phyloP scores from a whole-genome alignment of 495 filamentous ascomycete species.

The Oleoguttula mirabilis region DNA sequence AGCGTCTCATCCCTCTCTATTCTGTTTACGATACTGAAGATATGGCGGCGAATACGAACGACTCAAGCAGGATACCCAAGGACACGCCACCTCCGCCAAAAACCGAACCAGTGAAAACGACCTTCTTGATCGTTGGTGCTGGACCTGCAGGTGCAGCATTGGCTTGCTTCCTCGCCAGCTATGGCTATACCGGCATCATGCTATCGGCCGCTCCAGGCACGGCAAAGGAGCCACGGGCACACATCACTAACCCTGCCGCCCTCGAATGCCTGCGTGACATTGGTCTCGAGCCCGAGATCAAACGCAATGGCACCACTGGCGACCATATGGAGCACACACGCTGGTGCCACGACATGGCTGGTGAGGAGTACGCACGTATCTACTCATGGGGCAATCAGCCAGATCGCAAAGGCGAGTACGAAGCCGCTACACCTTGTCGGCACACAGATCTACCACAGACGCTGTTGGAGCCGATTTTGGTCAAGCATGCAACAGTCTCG shows the following conservation, averaged over 20 bases:
- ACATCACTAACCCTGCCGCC: conserved; percentile 51
- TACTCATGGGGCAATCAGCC: conserved; percentile 43
- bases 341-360: conserved; percentile 43
- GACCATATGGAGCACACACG: conserved; percentile 38
- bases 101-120: conserved; percentile 26
- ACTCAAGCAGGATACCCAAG: background rate
- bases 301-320: conserved; percentile 29
- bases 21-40: too few relatives aligned
- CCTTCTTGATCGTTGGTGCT: conserved; percentile 43
- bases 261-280: conserved; percentile 47
- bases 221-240: conserved; percentile 42
- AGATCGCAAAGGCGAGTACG: conserved; percentile 39
- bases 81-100: background rate
- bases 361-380: conserved; percentile 42
- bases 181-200: conserved; percentile 41
- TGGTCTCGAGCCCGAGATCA: conserved; percentile 38
- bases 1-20: too few relatives aligned
- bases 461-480: conserved; percentile 35
- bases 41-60: background rate
- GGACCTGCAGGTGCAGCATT: conserved; percentile 45
- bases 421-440: conserved; percentile 33
- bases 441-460: conserved; percentile 37
- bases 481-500: conserved; percentile 29
- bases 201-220: conserved; percentile 36
- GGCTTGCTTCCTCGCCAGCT: conserved; percentile 41